These are phyloP conservation scores for Uronychia binucleata DNA, from an alignment of 73 alveolate species.

Conservation along the genomic window DNA sequence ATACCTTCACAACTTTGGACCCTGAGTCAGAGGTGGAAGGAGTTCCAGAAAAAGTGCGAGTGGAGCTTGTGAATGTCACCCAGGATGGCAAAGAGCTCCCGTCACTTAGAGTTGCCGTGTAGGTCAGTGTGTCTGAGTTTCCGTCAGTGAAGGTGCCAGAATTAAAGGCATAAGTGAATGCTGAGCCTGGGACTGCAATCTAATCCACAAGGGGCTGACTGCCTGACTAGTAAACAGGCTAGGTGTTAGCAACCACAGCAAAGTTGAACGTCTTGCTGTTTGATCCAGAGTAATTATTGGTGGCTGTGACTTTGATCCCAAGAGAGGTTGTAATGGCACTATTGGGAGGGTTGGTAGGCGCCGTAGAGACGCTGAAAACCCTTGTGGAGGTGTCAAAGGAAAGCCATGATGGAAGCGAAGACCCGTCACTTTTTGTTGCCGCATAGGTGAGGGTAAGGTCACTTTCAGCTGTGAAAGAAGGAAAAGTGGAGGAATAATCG, in stretches of 20 bases:
- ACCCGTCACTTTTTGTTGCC: neutral
- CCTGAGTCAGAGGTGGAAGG: slow-evolving; percentile 7
- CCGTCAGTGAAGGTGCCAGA: neutral
- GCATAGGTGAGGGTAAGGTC: slow-evolving; percentile 6
- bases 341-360: neutral
- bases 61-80: slow-evolving; percentile 20
- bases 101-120: neutral
- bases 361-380: slow-evolving; percentile 5
- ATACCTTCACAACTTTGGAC: neutral
- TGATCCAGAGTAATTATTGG: neutral
- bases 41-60: slow-evolving; percentile 19
- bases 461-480: neutral
- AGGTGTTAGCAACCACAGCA: neutral
- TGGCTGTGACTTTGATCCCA: neutral
- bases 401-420: slow-evolving; percentile 13
- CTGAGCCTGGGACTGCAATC: neutral
- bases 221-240: neutral
- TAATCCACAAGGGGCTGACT: neutral
- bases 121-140: neutral
- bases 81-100: slow-evolving; percentile 5
- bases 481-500: neutral
- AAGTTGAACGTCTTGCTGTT: neutral
- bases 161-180: neutral
- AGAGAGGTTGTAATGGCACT: neutral
- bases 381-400: slow-evolving; percentile 24